Conservation (phyloP, 2,329 filamentous ascomycete genomes). For the Fusarium globosum region DNA sequence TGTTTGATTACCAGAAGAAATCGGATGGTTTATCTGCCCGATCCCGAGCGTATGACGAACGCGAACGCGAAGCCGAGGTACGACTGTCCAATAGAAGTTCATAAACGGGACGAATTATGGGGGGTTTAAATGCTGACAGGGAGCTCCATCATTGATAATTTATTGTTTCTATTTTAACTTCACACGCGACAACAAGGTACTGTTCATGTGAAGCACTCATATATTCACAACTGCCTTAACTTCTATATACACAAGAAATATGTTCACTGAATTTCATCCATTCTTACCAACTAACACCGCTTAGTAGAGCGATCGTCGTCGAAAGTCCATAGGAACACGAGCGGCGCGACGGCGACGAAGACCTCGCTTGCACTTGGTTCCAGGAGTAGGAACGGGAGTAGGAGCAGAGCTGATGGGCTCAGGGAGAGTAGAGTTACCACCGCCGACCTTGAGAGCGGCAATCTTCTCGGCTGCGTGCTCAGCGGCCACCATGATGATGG, state of each 20-base stretch:
- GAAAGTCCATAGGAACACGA: slow-evolving; percentile 21
- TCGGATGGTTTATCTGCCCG: slow-evolving; percentile 8
- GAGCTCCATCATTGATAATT: not conserved
- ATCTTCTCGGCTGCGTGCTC: slow-evolving; percentile 46
- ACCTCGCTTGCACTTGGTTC: slow-evolving; percentile 16
- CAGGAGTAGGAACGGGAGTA: slow-evolving; percentile 12
- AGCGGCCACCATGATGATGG: slow-evolving; percentile 45
- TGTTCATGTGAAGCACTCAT: not conserved
- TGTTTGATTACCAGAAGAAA: not conserved
- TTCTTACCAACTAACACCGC: accelerated
- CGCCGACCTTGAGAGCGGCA: slow-evolving; percentile 19
- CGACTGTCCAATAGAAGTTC: not conserved
- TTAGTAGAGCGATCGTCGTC: slow-evolving; percentile 24
- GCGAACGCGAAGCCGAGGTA: slow-evolving; percentile 6
- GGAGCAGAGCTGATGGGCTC: slow-evolving; percentile 9
- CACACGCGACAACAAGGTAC: not conserved
- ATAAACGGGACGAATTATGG: accelerated
- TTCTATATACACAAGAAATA: slow-evolving; percentile 22
- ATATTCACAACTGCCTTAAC: slow-evolving; percentile 16
- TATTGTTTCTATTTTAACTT: not conserved
- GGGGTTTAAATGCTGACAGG: not conserved
- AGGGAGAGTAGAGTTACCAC: slow-evolving; percentile 28
- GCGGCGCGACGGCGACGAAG: slow-evolving; percentile 2
- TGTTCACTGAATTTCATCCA: not conserved
- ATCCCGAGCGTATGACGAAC: slow-evolving; percentile 11